Conservation (phyloP, 805 yeast genomes). For the Yamadazyma sp. region DNA sequence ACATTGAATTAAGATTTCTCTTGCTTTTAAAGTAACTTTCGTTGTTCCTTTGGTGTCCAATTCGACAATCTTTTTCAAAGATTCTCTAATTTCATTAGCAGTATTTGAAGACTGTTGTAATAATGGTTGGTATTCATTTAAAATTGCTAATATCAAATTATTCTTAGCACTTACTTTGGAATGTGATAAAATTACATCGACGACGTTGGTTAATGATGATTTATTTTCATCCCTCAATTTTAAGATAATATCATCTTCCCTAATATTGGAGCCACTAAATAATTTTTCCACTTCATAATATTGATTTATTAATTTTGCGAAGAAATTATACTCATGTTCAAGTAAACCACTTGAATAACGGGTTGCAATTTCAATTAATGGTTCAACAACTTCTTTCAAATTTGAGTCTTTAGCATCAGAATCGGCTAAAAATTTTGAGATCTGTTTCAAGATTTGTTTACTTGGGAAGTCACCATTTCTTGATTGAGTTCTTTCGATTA, state of each 20-base stretch:
- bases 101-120: constrained; percentile 70
- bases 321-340: constrained; percentile 78
- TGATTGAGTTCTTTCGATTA: constrained; percentile 61
- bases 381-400: constrained; percentile 51
- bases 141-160: constrained; percentile 80
- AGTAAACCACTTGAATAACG: constrained; percentile 72
- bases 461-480: constrained; percentile 92
- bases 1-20: constrained; percentile 95
- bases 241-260: constrained; percentile 89
- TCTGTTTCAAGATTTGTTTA: constrained; percentile 68
- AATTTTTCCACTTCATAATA: constrained; percentile 76
- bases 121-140: constrained; percentile 76
- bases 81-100: constrained; percentile 63
- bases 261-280: constrained; percentile 69
- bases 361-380: constrained; percentile 67
- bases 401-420: constrained; percentile 47
- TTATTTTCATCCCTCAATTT: constrained; percentile 84
- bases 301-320: constrained; percentile 64
- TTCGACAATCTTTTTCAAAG: constrained; percentile 78
- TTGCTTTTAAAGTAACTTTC: constrained; percentile 90
- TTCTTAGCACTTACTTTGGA: constrained; percentile 92
- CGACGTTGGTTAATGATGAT: constrained; percentile 70
- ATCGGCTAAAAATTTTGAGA: constrained; percentile 58
- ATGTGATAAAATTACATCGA: constrained; percentile 76
- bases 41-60: constrained; percentile 88